These are phyloP conservation scores for Grifola frondosa DNA, from an alignment of 1,284 basidiomycete genomes.

Conservation along the genomic window DNA sequence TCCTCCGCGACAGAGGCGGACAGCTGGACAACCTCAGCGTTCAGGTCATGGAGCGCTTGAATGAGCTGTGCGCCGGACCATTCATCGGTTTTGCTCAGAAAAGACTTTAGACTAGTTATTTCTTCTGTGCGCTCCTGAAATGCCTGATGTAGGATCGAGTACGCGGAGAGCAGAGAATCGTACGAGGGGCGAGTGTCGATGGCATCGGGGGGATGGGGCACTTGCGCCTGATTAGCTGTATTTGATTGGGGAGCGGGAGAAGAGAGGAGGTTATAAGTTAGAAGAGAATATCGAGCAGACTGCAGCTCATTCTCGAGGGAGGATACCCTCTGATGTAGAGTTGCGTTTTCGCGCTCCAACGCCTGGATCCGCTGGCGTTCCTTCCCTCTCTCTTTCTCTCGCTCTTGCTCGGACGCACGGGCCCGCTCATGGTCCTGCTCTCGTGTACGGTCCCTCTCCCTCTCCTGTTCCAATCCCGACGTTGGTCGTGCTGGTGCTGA, in stretches of 20 bases:
- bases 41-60: slow-evolving; percentile 38
- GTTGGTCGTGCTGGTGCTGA: slow-evolving; percentile 15
- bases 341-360: slow-evolving; percentile 30
- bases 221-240: slow-evolving; percentile 4
- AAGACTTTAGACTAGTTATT: slow-evolving; percentile 34
- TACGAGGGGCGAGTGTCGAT: slow-evolving; percentile 11
- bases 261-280: slow-evolving; percentile 11
- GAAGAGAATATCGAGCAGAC: slow-evolving; percentile 10
- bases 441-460: slow-evolving; percentile 19
- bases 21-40: slow-evolving; percentile 38
- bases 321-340: slow-evolving; percentile 23
- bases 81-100: slow-evolving; percentile 40
- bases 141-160: slow-evolving; percentile 24
- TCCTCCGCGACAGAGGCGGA: slow-evolving; percentile 37
- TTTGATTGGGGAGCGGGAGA: slow-evolving; percentile 7
- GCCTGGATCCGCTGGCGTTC: slow-evolving; percentile 25
- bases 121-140: slow-evolving; percentile 31
- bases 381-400: slow-evolving; percentile 23
- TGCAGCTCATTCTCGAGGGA: slow-evolving; percentile 18
- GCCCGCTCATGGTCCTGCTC: slow-evolving; percentile 18
- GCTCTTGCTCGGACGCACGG: slow-evolving; percentile 11
- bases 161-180: slow-evolving; percentile 21
- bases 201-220: slow-evolving; percentile 12
- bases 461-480: slow-evolving; percentile 22
- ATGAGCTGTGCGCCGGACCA: slow-evolving; percentile 39